A percentile compares a stretch with the other conserved stretches of the same genome.
Evolutionary conservation across 2,329 filamentous ascomycete species (phyloP).

Genomic region (Penicillium sumatraense): DNA sequence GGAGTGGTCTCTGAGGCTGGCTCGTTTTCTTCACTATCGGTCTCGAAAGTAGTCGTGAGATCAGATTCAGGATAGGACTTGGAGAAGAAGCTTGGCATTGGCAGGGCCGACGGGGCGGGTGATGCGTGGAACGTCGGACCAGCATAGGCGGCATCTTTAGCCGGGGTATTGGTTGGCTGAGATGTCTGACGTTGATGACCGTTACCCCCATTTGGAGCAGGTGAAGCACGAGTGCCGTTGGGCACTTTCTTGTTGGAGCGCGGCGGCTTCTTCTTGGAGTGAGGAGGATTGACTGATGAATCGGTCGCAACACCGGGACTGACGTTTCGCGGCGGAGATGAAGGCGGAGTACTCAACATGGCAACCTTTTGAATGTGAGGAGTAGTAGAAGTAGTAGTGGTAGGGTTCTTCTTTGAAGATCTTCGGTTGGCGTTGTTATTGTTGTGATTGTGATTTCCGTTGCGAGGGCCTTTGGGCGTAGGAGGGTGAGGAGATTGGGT

Average conservation of each 20-base stretch:
- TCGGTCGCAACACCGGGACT: conserved; percentile 38
- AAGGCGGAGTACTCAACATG: conserved; percentile 39
- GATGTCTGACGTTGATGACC: conserved; percentile 37
- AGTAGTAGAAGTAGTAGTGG: conserved; percentile 34
- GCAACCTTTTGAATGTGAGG: conserved; percentile 36
- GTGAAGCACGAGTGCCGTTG: conserved; percentile 32
- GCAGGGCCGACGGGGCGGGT: conserved; percentile 85
- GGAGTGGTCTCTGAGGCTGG: conserved; percentile 44
- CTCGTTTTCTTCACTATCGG: conserved; percentile 45
- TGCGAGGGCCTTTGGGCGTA: conserved; percentile 45
- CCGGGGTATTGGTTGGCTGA: conserved; percentile 48
- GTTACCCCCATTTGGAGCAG: conserved; percentile 24
- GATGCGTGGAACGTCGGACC: conserved; percentile 95
- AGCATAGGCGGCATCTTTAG: conserved; percentile 66
- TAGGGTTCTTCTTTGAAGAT: conserved; percentile 41
- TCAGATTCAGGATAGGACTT: conserved; percentile 72
- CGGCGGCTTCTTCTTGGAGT: conserved; percentile 42
- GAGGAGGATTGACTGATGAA: conserved; percentile 33
- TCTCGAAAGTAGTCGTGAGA: conserved; percentile 38
- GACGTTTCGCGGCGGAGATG: conserved; percentile 40
- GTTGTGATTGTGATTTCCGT: conserved; percentile 19
- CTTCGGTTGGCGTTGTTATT: conserved; percentile 28
- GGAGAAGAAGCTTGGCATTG: conserved; percentile 85
- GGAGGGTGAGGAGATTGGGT: conserved; percentile 43
- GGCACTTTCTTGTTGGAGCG: conserved; percentile 43